Evolutionary conservation across 805 yeast species (phyloP).

Genomic region (Metschnikowia drakensbergensis): DNA sequence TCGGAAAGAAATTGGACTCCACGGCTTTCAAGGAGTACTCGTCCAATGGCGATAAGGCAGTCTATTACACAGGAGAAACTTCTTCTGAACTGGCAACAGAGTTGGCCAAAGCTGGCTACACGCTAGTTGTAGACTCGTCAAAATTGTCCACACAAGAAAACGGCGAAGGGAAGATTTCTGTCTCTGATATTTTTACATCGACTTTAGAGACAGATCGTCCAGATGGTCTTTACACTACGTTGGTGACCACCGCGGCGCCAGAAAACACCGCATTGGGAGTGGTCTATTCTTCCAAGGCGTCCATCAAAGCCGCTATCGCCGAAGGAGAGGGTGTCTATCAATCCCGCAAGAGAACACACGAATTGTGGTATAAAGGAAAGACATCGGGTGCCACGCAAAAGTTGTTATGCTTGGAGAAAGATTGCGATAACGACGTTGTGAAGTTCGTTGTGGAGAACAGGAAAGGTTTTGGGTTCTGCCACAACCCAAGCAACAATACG

Average conservation of each 20-base stretch:
- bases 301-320: constrained; percentile 76
- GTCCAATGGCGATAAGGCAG: constrained; percentile 27
- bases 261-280: constrained; percentile 62
- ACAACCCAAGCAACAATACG: constrained; percentile 64
- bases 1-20: constrained; percentile 15
- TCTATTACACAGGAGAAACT: constrained; percentile 21
- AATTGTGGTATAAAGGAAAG: constrained; percentile 93
- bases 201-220: constrained; percentile 72
- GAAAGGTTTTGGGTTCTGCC: constrained; percentile 88
- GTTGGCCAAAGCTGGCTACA: constrained; percentile 32
- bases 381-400: constrained; percentile 95
- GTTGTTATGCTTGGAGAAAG: constrained; percentile 61
- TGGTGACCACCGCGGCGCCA: constrained; percentile 69
- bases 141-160: constrained; percentile 28
- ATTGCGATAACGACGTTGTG: constrained; percentile 91
- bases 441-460: constrained; percentile 80
- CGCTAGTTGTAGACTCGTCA: constrained; percentile 28
- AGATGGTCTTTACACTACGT: constrained; percentile 82
- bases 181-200: constrained; percentile 46
- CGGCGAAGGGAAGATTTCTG: constrained; percentile 27
- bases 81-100: constrained; percentile 24
- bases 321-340: constrained; percentile 88
- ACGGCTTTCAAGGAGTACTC: constrained; percentile 18
- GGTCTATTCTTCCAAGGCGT: constrained; percentile 83
- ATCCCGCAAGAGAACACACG: constrained; percentile 72